These are phyloP conservation scores for Puccinia triticina DNA, from an alignment of 1,284 basidiomycete genomes.

Conservation along the genomic window DNA sequence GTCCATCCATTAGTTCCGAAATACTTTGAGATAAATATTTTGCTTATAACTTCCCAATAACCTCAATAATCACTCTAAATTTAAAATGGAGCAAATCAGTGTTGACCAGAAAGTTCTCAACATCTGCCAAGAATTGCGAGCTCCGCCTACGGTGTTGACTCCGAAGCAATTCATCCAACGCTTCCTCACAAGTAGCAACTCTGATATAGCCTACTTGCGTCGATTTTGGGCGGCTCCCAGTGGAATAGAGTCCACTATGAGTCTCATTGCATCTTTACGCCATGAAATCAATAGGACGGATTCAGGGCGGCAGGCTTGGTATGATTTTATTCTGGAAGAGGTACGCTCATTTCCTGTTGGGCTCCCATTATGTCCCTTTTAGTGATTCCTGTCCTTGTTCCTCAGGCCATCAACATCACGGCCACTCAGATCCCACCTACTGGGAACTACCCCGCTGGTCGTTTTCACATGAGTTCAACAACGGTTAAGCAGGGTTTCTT, in stretches of 20 bases:
- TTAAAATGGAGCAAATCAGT: background rate
- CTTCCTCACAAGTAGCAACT: background rate
- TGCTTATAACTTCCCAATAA: too few species aligned
- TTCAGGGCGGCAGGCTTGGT: background rate
- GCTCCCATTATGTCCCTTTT: too few species aligned
- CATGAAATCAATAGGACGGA: background rate
- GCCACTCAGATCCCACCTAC: background rate
- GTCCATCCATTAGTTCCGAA: too few species aligned
- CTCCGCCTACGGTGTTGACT: background rate
- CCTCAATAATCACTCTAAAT: too few species aligned
- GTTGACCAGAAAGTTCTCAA: background rate
- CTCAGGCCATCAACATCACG: background rate
- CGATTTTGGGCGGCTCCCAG: background rate
- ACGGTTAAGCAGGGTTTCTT: background rate
- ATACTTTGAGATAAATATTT: too few species aligned
- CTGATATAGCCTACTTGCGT: background rate
- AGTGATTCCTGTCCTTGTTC: too few species aligned
- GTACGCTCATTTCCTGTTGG: background rate
- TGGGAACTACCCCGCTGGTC: background rate
- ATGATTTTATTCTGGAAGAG: background rate
- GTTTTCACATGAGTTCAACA: background rate
- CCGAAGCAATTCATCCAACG: background rate
- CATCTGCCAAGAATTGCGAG: background rate
- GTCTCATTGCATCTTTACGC: background rate
- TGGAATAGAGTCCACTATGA: background rate